Conservation (phyloP, 1,139 yeast genomes). For the Hemisphaericaspora lyxosophila region DNA sequence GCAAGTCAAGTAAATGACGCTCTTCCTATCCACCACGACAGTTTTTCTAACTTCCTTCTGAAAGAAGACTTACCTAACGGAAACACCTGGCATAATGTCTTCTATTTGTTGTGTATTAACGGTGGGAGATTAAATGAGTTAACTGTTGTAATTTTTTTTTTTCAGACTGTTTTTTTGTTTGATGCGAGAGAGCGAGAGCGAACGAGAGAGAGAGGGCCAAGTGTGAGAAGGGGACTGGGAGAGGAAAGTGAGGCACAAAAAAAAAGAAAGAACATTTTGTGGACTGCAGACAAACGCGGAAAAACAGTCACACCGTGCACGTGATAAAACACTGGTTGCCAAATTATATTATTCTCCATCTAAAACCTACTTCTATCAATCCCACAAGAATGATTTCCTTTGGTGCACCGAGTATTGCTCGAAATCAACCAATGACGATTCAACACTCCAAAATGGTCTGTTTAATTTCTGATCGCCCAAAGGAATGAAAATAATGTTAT, state of each 20-base stretch:
- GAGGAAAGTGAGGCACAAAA: too few relatives aligned
- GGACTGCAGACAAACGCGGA: constrained; percentile 6
- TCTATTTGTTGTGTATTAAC: constrained; percentile 12
- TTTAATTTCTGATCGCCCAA: constrained; percentile 1
- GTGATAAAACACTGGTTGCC: constrained; percentile 14
- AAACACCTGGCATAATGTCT: constrained; percentile 87
- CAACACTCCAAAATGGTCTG: constrained; percentile 30
- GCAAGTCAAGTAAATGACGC: constrained; percentile 3
- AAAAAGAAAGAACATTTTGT: too few relatives aligned
- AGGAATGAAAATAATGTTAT: constrained; percentile 7
- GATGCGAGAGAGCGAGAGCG: neutral
- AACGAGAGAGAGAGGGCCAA: neutral
- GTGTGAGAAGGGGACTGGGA: too few relatives aligned
- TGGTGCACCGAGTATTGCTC: constrained; percentile 29
- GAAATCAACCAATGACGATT: constrained; percentile 28
- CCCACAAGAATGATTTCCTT: constrained; percentile 15
- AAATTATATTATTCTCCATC: constrained; percentile 14
- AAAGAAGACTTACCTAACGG: constrained; percentile 79
- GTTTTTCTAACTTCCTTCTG: constrained; percentile 11
- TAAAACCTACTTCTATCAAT: too few relatives aligned
- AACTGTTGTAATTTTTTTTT: constrained; percentile 6
- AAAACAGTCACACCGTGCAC: constrained; percentile 29
- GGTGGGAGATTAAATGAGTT: constrained; percentile 13
- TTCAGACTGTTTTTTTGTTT: constrained; percentile 5
- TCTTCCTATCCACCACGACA: constrained; percentile 36